Conservation (phyloP, 805 yeast species). For the Kluyveromyces wickerhamii region DNA sequence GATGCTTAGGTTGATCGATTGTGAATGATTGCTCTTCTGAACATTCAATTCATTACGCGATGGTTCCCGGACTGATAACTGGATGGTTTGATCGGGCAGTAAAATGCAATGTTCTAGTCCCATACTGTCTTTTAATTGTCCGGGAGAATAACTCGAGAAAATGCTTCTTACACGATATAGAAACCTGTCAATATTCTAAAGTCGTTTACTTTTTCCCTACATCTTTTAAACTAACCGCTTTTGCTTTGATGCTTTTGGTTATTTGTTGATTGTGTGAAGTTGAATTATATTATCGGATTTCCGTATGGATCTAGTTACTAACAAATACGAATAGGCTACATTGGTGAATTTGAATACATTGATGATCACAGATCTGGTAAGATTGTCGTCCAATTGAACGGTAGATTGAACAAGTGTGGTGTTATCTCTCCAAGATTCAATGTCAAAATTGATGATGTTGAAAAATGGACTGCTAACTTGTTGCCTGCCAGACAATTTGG, state of each 20-base stretch:
- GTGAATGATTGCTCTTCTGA: neutral
- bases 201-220: constrained; percentile 67
- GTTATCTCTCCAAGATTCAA: constrained; percentile 98
- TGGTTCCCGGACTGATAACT: constrained; percentile 94
- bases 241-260: no score
- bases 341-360: constrained; percentile 96
- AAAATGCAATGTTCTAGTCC: constrained; percentile 46
- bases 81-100: constrained; percentile 80
- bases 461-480: constrained; percentile 97
- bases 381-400: constrained; percentile 92
- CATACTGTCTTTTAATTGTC: constrained; percentile 96
- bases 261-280: no score
- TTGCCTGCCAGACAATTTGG: constrained; percentile 99
- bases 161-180: constrained; percentile 61
- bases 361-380: constrained; percentile 99
- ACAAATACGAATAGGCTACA: no score
- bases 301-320: no score
- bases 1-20: no score
- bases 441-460: constrained; percentile 89
- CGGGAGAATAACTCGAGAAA: constrained; percentile 65
- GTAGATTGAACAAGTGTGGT: constrained; percentile 98
- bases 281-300: no score
- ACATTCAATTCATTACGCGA: no score
- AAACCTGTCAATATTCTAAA: constrained; percentile 28
- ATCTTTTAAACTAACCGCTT: constrained; percentile 20